These are phyloP conservation scores for Medicago truncatula DNA, from an alignment of 306 rosid genomes.

Conservation along the genomic window MtrunA17r5.0-ANR NC_053045.1:42159501-42160000, in stretches of 20 bases:
- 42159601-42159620: neutral
- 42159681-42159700: neutral
- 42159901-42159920: neutral
- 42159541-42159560: too few relatives aligned
- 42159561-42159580: slow-evolving; percentile 20
- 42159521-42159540: too few relatives aligned
- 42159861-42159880: slow-evolving; percentile 72
- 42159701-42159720: slow-evolving; percentile 20
- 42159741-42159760: slow-evolving; percentile 77
- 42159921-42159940: neutral
- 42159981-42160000: too few relatives aligned
- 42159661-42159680: slow-evolving; percentile 8
- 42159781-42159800: slow-evolving; percentile 60
- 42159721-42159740: slow-evolving; percentile 65
- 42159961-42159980: too few relatives aligned
- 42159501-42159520: too few relatives aligned
- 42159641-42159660: too few relatives aligned
- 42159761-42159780: slow-evolving; percentile 69
- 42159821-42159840: neutral
- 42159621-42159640: neutral
- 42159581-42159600: neutral
- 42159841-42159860: neutral
- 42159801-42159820: slow-evolving; percentile 48
- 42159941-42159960: too few relatives aligned
- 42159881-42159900: slow-evolving; percentile 31